Evolutionary conservation across 306 rosid genomes (phyloP).

Genomic region (Medicago ruthenica): DNA sequence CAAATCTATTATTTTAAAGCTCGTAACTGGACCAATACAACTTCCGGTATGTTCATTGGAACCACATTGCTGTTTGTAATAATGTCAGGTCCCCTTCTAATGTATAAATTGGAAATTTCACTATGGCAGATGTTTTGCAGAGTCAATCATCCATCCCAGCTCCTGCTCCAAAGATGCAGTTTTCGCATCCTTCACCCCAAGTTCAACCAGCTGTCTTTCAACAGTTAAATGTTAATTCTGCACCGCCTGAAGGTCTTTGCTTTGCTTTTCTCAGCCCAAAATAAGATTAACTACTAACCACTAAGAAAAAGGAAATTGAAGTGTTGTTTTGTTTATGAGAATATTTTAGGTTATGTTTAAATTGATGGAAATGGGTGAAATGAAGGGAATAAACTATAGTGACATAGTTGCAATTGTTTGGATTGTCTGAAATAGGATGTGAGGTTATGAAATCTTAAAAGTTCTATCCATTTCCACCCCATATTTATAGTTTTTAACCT

Average conservation of each 20-base stretch:
- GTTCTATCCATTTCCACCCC: neutral
- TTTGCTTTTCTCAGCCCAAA: constrained; percentile 32
- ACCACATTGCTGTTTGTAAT: constrained; percentile 28
- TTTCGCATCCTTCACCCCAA: constrained; percentile 44
- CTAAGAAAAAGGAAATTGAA: neutral
- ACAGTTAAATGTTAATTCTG: constrained; percentile 48
- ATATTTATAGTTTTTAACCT: constrained; percentile 10
- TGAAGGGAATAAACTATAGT: neutral
- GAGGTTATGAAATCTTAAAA: neutral
- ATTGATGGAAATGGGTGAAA: constrained; percentile 24
- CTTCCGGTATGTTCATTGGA: constrained; percentile 52
- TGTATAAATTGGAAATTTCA: constrained; percentile 36
- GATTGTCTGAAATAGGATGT: constrained; percentile 1
- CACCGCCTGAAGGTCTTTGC: constrained; percentile 65
- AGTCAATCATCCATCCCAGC: constrained; percentile 46
- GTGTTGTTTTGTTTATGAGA: neutral
- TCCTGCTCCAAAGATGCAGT: constrained; percentile 45
- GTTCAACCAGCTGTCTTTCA: constrained; percentile 48
- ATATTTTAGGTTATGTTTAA: neutral
- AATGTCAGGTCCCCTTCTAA: constrained; percentile 11
- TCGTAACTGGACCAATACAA: constrained; percentile 49
- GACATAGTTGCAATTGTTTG: constrained; percentile 15
- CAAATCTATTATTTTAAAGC: constrained; percentile 78
- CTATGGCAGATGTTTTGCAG: constrained; percentile 56
- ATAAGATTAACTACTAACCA: constrained; percentile 4